Base-by-base conservation (phyloP, 1,139 yeast species). In the Saccharomycopsis crataegensis region DNA sequence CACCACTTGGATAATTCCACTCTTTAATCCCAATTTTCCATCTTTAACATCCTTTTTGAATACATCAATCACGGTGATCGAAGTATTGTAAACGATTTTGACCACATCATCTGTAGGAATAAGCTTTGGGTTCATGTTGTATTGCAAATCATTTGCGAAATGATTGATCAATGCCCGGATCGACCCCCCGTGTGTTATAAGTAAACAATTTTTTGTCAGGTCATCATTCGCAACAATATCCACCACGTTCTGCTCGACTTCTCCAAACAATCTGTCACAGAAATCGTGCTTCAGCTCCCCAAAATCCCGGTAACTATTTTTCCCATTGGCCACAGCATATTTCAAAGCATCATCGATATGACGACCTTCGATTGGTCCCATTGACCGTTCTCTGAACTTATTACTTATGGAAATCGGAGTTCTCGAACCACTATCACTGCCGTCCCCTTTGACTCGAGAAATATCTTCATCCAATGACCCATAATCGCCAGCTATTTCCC, bases 151-250 rank as follows among this genome's bases (percentile, higher is more conserved):
- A 2, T 62, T 61, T 56, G 77, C 70, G 43, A 79, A 65, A 58
- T 77, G 72, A 52, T 79, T 62, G 14, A 70, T 58, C 61, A 64
- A 65, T 48, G 81, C 77, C 52, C 88, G 77, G 38, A 90, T 82
- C 1, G 88, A 88, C 6, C 96, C 96, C 17, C 97, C 97, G 64
- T 90, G 97, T 11, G 93, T 82, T 55, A 93, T 82, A 32, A 89
- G 59, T 33, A 83, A 71, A 1, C 86, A 75, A 57, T 84, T 85
- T 48, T 41, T 22, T 11, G 14, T 42, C 16, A 16, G 7, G 42
- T 33, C 41, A 17, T 66, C 66, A 3, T 69, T 63, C 0, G 62
- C 62, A 1, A 62, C 59, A 8, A 79, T 71, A 14, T 68, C 68
- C 7, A 69, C 69, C 2, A 82, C 63, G 0, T 82, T 65, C 2